These are phyloP conservation scores for Arabidopsis lyrata DNA, from an alignment of 441 rosid species.

Conservation along the genomic window DNA sequence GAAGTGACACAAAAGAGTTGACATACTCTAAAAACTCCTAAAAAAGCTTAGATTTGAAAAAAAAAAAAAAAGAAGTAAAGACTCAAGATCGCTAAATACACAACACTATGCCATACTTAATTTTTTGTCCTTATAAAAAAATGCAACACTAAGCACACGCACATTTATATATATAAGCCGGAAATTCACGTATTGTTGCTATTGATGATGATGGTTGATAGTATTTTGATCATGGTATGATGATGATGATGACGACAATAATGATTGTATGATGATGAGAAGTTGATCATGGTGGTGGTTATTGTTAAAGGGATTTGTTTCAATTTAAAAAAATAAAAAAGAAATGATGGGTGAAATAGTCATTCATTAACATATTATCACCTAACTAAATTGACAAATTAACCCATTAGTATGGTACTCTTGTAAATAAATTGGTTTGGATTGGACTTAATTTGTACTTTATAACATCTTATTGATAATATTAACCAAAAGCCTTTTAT, in stretches of 20 bases:
- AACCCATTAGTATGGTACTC: not conserved
- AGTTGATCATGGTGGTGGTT: no score
- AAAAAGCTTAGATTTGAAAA: no score
- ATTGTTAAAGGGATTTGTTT: not conserved
- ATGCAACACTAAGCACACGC: no score
- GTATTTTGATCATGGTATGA: no score
- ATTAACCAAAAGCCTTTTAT: not conserved
- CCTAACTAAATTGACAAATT: not conserved
- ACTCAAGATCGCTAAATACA: no score
- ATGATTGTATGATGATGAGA: not conserved
- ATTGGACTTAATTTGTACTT: not conserved
- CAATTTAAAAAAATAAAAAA: not conserved
- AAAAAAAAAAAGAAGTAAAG: no score
- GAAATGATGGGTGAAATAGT: not conserved
- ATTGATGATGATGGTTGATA: not conserved
- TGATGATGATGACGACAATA: not conserved
- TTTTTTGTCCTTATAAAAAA: no score
- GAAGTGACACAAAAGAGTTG: no score
- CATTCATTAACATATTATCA: not conserved
- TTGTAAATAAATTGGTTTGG: not conserved
- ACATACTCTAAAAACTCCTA: no score
- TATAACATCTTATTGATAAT: not conserved
- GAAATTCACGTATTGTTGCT: no score
- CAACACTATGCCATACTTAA: no score
- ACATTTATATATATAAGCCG: no score